Conservation (phyloP, 805 yeast species). For the Nakazawaea pomicola region DNA sequence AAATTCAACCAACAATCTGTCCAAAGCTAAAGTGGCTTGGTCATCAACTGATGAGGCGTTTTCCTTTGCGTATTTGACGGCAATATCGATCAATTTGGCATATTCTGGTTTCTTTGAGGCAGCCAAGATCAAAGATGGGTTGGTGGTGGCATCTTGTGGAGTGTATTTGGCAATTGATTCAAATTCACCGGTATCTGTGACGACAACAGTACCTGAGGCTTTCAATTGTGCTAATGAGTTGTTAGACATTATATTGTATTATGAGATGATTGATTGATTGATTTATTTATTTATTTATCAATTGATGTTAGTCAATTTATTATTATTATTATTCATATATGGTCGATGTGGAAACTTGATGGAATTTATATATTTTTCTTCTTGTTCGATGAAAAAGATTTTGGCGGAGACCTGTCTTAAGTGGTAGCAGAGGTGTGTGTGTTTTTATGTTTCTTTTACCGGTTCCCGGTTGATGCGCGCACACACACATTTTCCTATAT, state of each 20-base stretch:
- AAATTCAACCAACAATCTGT: slow-evolving; percentile 90
- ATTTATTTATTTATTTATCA: too few species aligned
- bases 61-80: slow-evolving; percentile 78
- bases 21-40: slow-evolving; percentile 80
- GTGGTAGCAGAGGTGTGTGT: too few species aligned
- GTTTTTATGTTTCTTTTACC: too few species aligned
- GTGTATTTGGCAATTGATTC: slow-evolving; percentile 96
- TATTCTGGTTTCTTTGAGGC: slow-evolving; percentile 90
- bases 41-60: slow-evolving; percentile 55
- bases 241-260: slow-evolving; percentile 21
- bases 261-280: neutral
- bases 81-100: slow-evolving; percentile 83
- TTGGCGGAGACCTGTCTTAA: too few species aligned
- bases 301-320: too few species aligned
- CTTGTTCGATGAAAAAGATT: neutral
- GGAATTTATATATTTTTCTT: neutral
- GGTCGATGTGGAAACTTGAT: neutral
- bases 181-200: slow-evolving; percentile 98
- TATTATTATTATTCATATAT: neutral
- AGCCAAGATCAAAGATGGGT: slow-evolving; percentile 95
- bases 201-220: slow-evolving; percentile 93
- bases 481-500: too few species aligned
- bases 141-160: slow-evolving; percentile 99
- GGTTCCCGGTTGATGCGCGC: too few species aligned
- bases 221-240: slow-evolving; percentile 89